Base-by-base conservation (phyloP, 176 grass and related monocot genomes). In the Musa beccarii region DNA sequence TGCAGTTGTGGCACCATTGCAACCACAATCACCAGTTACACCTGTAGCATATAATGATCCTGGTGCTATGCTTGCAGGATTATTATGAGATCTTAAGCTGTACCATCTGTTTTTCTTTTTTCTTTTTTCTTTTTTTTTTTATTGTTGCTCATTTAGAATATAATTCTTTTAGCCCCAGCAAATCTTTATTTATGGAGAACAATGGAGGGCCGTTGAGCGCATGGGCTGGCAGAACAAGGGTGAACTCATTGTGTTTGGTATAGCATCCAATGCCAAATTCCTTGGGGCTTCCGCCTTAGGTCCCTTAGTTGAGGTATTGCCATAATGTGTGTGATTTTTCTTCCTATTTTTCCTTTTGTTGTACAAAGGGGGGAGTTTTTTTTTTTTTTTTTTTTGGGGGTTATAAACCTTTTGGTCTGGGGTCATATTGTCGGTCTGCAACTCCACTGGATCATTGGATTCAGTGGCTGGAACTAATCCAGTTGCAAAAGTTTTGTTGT, bases 51-150 rank as follows among this genome's bases (percentile, higher is more conserved):
- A 86, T 72, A 91, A 84, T 51, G 90, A 98, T 86, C 95, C 90
- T 50, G 95, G 90, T 84, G 90, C 88, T 26, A 93, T 93, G 82
- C 86, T 98, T 72, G 90, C 90, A 67, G 88, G 90, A 51, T 80
- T 98, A 75, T 82, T 98, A 87, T 98, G 83, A 97, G 62, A 76
- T 21, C 28, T 49, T 69, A 66, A 52, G 49, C 34, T 25, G 76
- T 68, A 74, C 52, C n/a, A 53, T 79, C 71, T 80, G 56, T 76
- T 75, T 83, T 71, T 51, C 59, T 56, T 77, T 52, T 84, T 79
- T 0, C 6, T 43, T 43, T 29, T 29, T 6, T 43, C 6, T 43
- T 43, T 43, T 43, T 29, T 29, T 6, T 43, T 43, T 43, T 43
- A 43, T 43, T 43, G 34, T 43, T 43, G 34, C 78, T 72, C 54